These are phyloP conservation scores for Rubia balearica DNA, from an alignment of 305 asterid genomes.

Conservation along the genomic window DNA sequence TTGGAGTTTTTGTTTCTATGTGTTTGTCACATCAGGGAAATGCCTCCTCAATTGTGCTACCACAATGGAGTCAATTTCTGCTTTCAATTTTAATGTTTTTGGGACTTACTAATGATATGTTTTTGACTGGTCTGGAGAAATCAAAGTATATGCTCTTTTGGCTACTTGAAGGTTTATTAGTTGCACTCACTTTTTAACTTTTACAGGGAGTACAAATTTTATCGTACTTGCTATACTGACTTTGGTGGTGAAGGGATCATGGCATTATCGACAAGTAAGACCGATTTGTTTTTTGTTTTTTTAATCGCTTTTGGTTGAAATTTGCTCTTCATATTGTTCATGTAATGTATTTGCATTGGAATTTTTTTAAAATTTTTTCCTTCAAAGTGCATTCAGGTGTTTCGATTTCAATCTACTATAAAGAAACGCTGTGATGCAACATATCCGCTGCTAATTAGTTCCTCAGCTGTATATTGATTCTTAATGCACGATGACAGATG, in stretches of 20 bases:
- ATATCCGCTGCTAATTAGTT: not conserved
- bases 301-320: not conserved
- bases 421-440: not conserved
- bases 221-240: constrained; percentile 72
- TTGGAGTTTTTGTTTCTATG: not conserved
- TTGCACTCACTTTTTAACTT: constrained; percentile 5
- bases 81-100: not conserved
- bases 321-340: not conserved
- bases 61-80: not conserved
- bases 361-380: not conserved
- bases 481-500: not conserved
- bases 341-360: not conserved
- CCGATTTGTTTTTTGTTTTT: not conserved
- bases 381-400: not conserved
- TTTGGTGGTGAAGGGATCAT: constrained; percentile 72
- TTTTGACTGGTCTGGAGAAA: not conserved
- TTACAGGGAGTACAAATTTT: constrained; percentile 79
- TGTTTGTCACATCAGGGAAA: not conserved
- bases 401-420: not conserved
- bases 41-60: not conserved
- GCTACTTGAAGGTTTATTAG: constrained; percentile 2
- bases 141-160: not conserved
- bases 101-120: not conserved
- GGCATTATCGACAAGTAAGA: constrained; percentile 82
- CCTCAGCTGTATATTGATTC: not conserved